Percentiles rank a stretch among this genome's conserved stretches.
These are phyloP conservation scores for Rhizoctonia solani DNA, from an alignment of 1,284 basidiomycete species.

Conservation along the genomic window DNA sequence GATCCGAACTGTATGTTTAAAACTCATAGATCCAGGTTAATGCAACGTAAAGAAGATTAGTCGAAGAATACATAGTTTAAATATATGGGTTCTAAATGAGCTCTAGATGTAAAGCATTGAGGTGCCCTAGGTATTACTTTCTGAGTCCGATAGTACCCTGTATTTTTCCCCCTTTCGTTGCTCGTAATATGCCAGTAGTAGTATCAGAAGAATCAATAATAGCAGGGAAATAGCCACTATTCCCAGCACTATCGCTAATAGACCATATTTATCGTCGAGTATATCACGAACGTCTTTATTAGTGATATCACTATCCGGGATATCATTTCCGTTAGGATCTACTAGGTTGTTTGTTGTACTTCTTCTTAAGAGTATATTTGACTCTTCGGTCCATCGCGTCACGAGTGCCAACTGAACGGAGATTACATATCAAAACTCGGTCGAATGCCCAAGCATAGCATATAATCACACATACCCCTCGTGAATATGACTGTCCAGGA, in stretches of 20 bases:
- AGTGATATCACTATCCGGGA: conserved; percentile 11
- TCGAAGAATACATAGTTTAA: too few relatives aligned
- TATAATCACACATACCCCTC: neutral
- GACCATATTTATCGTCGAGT: conserved; percentile 11
- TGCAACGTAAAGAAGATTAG: neutral
- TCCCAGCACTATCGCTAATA: conserved; percentile 6
- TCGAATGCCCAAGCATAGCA: too few relatives aligned
- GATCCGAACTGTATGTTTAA: too few relatives aligned
- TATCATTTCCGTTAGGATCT: conserved; percentile 1
- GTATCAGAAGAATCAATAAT: conserved; percentile 12
- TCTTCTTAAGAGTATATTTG: too few relatives aligned
- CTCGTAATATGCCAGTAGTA: neutral
- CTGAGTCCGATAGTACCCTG: too few relatives aligned
- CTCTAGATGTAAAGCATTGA: too few relatives aligned
- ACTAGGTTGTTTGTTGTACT: neutral
- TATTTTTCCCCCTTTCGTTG: neutral
- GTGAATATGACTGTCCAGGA: neutral
- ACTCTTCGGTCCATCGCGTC: too few relatives aligned
- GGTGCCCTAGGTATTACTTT: too few relatives aligned
- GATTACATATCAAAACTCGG: too few relatives aligned
- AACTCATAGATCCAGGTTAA: neutral
- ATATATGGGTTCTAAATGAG: too few relatives aligned
- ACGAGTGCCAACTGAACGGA: neutral
- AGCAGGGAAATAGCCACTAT: conserved; percentile 1
- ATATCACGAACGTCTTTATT: conserved; percentile 22